phyloP scores from a whole-genome alignment of 164 flowering plant genomes.

The Aristolochia californica region DNA sequence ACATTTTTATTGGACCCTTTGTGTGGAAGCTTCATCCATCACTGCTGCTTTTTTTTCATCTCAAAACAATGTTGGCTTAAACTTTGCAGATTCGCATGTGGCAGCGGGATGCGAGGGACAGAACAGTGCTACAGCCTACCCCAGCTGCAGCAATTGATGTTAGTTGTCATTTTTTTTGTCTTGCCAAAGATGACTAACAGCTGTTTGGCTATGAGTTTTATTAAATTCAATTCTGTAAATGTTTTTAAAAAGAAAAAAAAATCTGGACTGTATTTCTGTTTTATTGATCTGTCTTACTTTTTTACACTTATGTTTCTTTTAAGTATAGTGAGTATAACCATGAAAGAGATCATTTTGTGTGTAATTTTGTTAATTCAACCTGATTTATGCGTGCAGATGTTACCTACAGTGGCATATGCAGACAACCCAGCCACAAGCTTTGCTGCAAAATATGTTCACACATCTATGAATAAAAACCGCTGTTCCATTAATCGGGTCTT shows the following conservation, averaged over 20 bases:
- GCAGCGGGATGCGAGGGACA: constrained; percentile 85
- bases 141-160: constrained; percentile 98
- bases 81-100: constrained; percentile 68
- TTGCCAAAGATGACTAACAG: background rate
- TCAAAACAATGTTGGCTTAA: background rate
- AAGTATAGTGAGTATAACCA: no score
- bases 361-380: background rate
- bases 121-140: constrained; percentile 82
- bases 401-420: constrained; percentile 78
- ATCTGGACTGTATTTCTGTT: background rate
- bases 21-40: no score
- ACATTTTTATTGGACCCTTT: no score
- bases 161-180: constrained; percentile 19
- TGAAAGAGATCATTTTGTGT: no score
- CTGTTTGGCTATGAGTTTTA: background rate
- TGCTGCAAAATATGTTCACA: constrained; percentile 96
- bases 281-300: background rate
- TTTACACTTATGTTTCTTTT: no score
- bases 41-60: background rate
- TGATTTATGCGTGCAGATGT: constrained; percentile 55
- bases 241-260: no score
- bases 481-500: constrained; percentile 90
- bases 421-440: constrained; percentile 96
- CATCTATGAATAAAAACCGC: constrained; percentile 87
- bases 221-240: background rate